Percentiles rank a stretch among this genome's conserved stretches.
phyloP scores from a whole-genome alignment of 2,329 filamentous ascomycete genomes.

The Lasiodiplodia theobromae region DNA sequence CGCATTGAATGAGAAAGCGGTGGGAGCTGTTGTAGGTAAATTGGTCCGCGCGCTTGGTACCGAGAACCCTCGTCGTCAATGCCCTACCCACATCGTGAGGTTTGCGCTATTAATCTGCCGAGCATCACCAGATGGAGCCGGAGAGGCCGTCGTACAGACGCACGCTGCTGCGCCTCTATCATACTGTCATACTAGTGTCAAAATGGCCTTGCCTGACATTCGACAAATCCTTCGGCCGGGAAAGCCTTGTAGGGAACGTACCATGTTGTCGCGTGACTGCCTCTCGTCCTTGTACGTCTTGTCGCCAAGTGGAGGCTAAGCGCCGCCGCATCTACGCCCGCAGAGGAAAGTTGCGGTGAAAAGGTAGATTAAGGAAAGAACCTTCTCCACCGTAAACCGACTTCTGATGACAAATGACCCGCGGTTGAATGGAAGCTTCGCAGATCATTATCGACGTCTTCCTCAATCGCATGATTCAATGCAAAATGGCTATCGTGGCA shows the following conservation, averaged over 20 bases:
- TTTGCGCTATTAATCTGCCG: not conserved
- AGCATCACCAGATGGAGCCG: slow-evolving; percentile 6
- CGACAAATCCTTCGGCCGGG: not conserved
- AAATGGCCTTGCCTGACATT: not conserved
- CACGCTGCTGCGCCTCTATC: slow-evolving; percentile 1
- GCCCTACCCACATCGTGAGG: slow-evolving; percentile 1
- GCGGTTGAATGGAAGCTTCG: not conserved
- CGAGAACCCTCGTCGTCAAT: not conserved
- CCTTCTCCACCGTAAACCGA: not conserved
- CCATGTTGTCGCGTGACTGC: slow-evolving; percentile 1
- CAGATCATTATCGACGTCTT: not conserved
- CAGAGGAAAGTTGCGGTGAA: slow-evolving; percentile 15
- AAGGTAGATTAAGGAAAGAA: not conserved
- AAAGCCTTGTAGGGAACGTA: not conserved
- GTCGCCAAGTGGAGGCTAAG: slow-evolving; percentile 2
- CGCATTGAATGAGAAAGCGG: not conserved
- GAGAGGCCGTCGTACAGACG: no score
- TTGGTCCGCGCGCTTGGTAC: slow-evolving; percentile 3
- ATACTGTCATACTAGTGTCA: not conserved
- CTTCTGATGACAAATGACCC: not conserved
- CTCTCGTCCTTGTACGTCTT: not conserved
- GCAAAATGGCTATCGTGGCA: not conserved
- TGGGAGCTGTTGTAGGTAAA: slow-evolving; percentile 7
- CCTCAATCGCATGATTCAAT: slow-evolving; percentile 1
- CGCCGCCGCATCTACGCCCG: not conserved